Conservation (phyloP, 495 filamentous ascomycete genomes). For the Baudoinia panamericana region DNA sequence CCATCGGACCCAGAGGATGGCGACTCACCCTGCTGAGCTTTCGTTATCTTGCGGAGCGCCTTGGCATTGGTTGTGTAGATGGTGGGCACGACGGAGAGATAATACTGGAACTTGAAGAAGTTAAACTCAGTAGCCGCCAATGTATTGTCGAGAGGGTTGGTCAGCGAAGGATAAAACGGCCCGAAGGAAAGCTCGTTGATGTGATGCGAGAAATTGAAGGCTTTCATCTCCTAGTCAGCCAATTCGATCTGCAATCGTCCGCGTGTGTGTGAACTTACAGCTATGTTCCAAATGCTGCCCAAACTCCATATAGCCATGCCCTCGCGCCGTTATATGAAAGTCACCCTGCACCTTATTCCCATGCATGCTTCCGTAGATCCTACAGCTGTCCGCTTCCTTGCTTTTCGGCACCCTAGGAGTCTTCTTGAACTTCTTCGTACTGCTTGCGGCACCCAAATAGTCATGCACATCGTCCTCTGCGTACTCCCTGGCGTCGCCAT, state of each 20-base stretch:
- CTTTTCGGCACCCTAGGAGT: conserved; percentile 53
- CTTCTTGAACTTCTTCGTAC: conserved; percentile 55
- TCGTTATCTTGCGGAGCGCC: conserved; percentile 7
- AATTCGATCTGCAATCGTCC: not conserved
- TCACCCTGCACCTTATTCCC: conserved; percentile 95
- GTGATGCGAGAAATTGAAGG: conserved; percentile 97
- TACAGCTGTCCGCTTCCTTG: conserved; percentile 48
- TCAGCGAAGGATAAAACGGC: conserved; percentile 81
- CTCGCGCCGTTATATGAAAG: conserved; percentile 92
- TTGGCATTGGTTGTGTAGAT: conserved; percentile 60
- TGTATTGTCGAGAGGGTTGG: conserved; percentile 88
- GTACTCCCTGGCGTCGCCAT: conserved; percentile 24
- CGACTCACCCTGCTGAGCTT: conserved; percentile 16
- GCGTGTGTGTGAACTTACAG: too few relatives aligned
- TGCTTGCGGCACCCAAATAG: conserved; percentile 48
- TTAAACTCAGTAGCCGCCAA: conserved; percentile 57
- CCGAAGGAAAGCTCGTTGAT: conserved; percentile 95
- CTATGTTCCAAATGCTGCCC: conserved; percentile 72
- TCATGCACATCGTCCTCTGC: conserved; percentile 63
- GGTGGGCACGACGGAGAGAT: conserved; percentile 92
- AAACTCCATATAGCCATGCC: conserved; percentile 79
- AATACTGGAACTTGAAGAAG: conserved; percentile 98
- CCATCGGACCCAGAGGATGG: conserved; percentile 16
- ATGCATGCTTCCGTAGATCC: conserved; percentile 80
- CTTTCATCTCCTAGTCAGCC: conserved; percentile 30